Percentiles rank a stretch among this genome's conserved stretches.
Conservation (phyloP, 1,284 basidiomycete genomes). For the Vanrija humicola region DNA sequence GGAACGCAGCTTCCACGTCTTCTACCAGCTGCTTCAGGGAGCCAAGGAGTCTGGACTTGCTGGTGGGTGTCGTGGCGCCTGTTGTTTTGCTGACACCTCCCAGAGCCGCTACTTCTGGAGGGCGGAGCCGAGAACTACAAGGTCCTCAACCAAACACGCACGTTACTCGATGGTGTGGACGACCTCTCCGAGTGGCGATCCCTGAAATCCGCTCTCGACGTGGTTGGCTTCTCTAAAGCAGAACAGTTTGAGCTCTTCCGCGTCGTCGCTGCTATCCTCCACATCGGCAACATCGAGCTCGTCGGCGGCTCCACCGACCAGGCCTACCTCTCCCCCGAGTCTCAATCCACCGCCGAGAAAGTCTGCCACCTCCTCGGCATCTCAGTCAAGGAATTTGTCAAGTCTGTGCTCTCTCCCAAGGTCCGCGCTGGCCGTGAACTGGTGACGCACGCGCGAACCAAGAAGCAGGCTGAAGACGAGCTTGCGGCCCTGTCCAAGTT, state of each 20-base stretch:
- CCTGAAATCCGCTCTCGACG: slow-evolving; percentile 57
- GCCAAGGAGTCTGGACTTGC: slow-evolving; percentile 60
- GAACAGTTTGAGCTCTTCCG: slow-evolving; percentile 94
- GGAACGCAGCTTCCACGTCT: slow-evolving; percentile 94
- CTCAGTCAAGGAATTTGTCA: slow-evolving; percentile 82
- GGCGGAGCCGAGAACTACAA: slow-evolving; percentile 78
- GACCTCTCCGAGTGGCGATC: slow-evolving; percentile 83
- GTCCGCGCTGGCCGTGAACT: slow-evolving; percentile 95
- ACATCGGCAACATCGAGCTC: slow-evolving; percentile 90
- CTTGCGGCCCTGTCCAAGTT: slow-evolving; percentile 91
- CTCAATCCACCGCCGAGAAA: slow-evolving; percentile 62
- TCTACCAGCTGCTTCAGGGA: slow-evolving; percentile 82
- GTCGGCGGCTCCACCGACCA: slow-evolving; percentile 80
- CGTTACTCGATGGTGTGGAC: slow-evolving; percentile 91
- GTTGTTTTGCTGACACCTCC: background rate
- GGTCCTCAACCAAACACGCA: slow-evolving; percentile 82
- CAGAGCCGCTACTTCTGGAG: slow-evolving; percentile 72
- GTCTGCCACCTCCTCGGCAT: slow-evolving; percentile 91
- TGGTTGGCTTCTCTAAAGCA: slow-evolving; percentile 63
- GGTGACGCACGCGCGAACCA: slow-evolving; percentile 89
- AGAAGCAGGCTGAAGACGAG: slow-evolving; percentile 90
- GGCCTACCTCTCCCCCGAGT: slow-evolving; percentile 69
- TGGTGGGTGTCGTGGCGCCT: slow-evolving; percentile 51
- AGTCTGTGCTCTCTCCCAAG: slow-evolving; percentile 79
- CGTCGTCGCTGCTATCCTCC: slow-evolving; percentile 88